These are phyloP conservation scores for Staphylotrichum longicolle DNA, from an alignment of 495 filamentous ascomycete genomes.

Conservation along the genomic window DNA sequence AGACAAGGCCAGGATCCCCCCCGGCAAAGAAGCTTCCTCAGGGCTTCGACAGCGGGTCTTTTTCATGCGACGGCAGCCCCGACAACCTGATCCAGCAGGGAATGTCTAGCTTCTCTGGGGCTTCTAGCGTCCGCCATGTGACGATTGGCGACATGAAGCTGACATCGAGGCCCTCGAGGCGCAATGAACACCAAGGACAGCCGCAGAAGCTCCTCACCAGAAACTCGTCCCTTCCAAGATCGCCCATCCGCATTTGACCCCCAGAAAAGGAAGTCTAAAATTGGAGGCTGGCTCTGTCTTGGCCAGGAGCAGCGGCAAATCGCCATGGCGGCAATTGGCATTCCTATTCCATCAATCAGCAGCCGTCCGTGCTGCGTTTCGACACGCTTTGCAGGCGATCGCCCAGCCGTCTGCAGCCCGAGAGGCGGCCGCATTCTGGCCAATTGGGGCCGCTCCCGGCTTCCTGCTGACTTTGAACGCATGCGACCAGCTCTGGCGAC, in stretches of 20 bases:
- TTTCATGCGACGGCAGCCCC: conserved; percentile 13
- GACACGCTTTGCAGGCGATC: conserved; percentile 20
- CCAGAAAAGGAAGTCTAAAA: no score
- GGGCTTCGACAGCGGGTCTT: conserved; percentile 17
- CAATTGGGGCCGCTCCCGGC: conserved; percentile 34
- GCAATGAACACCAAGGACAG: no score
- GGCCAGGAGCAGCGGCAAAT: no score
- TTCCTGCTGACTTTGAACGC: conserved; percentile 34
- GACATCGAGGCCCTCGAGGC: no score
- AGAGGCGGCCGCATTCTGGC: conserved; percentile 23
- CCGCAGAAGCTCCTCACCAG: no score
- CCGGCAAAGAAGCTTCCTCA: conserved; percentile 19
- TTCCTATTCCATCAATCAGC: neutral
- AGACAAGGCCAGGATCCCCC: neutral
- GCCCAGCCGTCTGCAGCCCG: conserved; percentile 29
- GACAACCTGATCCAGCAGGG: neutral
- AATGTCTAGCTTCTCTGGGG: neutral
- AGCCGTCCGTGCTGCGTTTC: neutral
- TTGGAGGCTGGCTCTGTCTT: no score
- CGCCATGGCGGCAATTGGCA: no score
- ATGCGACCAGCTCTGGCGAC: conserved; percentile 31
- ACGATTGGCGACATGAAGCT: neutral
- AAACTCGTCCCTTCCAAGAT: no score
- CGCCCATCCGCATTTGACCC: no score
- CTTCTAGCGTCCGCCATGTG: neutral